phyloP scores from a whole-genome alignment of 1,139 yeast genomes.

The Candida mesenterica region DNA sequence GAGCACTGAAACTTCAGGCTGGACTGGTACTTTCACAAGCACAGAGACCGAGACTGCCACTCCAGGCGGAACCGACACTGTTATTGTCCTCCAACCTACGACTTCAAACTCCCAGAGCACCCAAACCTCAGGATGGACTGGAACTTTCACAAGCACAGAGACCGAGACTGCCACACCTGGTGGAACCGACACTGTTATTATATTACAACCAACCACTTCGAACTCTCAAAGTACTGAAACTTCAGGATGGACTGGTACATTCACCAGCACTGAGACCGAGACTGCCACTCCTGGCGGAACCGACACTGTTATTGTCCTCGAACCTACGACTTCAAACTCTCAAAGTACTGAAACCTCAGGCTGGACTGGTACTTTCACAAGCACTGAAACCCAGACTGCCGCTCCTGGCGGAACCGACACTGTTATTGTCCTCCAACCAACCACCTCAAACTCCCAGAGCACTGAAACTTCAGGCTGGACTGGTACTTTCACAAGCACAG shows the following conservation, averaged over 20 bases:
- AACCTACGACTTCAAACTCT: not conserved
- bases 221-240: slow-evolving; percentile 6
- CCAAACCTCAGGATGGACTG: slow-evolving; percentile 7
- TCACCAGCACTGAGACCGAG: slow-evolving; percentile 1
- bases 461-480: not conserved
- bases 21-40: not conserved
- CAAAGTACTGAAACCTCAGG: not conserved
- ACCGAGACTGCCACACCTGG: slow-evolving; percentile 14
- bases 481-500: not conserved
- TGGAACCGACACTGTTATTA: slow-evolving; percentile 6
- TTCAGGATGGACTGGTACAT: not conserved
- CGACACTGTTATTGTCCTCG: slow-evolving; percentile 3
- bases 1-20: not conserved
- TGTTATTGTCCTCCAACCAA: not conserved
- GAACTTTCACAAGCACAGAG: slow-evolving; percentile 6
- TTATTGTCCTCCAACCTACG: slow-evolving; percentile 8
- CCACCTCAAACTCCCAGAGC: not conserved
- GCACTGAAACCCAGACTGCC: not conserved
- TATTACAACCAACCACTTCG: slow-evolving; percentile 10
- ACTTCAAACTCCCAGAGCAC: slow-evolving; percentile 12
- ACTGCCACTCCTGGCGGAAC: slow-evolving; percentile 3
- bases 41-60: not conserved
- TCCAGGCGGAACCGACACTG: not conserved
- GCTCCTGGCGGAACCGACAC: not conserved
- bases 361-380: slow-evolving; percentile 1